These are phyloP conservation scores for Telopea speciosissima DNA, from an alignment of 177 flowering plant species.

Conservation along the genomic window DNA sequence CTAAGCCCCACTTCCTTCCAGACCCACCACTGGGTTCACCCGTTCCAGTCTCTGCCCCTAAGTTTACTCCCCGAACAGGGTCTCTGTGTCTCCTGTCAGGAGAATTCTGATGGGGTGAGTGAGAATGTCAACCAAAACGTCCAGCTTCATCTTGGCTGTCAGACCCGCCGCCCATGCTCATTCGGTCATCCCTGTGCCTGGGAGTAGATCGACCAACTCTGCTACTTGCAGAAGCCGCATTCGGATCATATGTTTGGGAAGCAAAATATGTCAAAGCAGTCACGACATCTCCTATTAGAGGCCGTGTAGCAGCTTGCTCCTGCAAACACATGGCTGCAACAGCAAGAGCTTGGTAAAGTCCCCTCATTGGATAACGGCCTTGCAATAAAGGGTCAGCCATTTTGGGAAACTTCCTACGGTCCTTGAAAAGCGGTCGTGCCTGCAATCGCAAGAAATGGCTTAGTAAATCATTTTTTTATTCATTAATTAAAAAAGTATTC, in stretches of 20 bases:
- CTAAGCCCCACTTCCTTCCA: constrained; percentile 52
- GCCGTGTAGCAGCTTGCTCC: constrained; percentile 78
- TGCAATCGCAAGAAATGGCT: constrained; percentile 17
- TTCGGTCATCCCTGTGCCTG: constrained; percentile 35
- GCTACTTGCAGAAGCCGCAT: constrained; percentile 27
- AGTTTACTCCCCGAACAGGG: constrained; percentile 24
- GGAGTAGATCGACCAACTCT: constrained; percentile 46
- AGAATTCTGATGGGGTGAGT: constrained; percentile 51
- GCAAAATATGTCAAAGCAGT: constrained; percentile 78
- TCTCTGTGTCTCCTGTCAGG: constrained; percentile 54
- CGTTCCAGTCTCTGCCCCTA: constrained; percentile 30
- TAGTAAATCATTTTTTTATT: not conserved
- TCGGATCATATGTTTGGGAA: constrained; percentile 65
- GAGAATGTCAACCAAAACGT: constrained; percentile 32
- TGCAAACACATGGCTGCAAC: constrained; percentile 91
- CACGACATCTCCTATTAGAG: constrained; percentile 76
- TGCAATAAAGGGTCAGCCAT: constrained; percentile 79
- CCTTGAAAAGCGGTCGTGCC: constrained; percentile 79
- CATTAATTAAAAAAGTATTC: not conserved
- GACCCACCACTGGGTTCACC: constrained; percentile 49
- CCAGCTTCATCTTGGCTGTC: constrained; percentile 38
- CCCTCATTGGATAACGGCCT: constrained; percentile 75
- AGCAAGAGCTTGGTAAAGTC: constrained; percentile 83
- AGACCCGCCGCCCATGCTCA: constrained; percentile 32
- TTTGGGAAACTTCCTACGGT: constrained; percentile 67